Evolutionary conservation across 2,329 filamentous ascomycete genomes (phyloP).

Genomic region (Dothistroma pini): DNA sequence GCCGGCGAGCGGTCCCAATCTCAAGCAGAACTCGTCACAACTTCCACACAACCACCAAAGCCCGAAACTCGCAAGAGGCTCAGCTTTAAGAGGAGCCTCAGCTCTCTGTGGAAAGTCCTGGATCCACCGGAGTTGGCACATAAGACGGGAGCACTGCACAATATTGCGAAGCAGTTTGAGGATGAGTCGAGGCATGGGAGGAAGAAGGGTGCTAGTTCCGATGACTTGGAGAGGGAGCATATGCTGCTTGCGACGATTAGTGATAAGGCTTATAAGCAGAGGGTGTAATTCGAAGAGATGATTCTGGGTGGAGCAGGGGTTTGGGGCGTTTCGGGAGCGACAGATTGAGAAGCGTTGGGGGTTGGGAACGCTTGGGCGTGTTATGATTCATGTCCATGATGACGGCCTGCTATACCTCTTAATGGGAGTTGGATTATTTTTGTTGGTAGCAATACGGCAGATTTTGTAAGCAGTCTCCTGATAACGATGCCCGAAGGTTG

Average conservation of each 20-base stretch:
- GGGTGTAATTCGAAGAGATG: background rate
- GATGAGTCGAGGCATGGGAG: background rate
- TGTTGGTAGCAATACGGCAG: too few relatives aligned
- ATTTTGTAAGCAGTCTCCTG: too few relatives aligned
- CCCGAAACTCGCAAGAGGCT: conserved; percentile 11
- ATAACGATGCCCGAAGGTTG: too few relatives aligned
- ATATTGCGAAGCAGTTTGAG: conserved; percentile 11
- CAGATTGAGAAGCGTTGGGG: background rate
- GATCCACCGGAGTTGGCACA: conserved; percentile 15
- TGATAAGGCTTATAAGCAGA: conserved; percentile 1
- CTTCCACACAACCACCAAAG: background rate
- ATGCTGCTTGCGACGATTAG: conserved; percentile 1
- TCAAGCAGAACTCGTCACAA: conserved; percentile 3
- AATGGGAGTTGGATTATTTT: too few relatives aligned
- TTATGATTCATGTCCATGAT: too few relatives aligned
- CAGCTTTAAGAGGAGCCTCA: conserved; percentile 12
- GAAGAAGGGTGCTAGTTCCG: background rate
- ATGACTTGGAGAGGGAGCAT: background rate
- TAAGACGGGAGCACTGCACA: conserved; percentile 16
- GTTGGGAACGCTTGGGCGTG: background rate
- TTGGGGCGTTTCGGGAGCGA: background rate
- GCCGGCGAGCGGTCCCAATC: conserved; percentile 2
- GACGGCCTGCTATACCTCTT: too few relatives aligned
- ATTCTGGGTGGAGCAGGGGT: background rate
- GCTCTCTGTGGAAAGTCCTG: conserved; percentile 17